phyloP scores from a whole-genome alignment of 169 alveolate genomes.

The Eimeria brunetti region DNA sequence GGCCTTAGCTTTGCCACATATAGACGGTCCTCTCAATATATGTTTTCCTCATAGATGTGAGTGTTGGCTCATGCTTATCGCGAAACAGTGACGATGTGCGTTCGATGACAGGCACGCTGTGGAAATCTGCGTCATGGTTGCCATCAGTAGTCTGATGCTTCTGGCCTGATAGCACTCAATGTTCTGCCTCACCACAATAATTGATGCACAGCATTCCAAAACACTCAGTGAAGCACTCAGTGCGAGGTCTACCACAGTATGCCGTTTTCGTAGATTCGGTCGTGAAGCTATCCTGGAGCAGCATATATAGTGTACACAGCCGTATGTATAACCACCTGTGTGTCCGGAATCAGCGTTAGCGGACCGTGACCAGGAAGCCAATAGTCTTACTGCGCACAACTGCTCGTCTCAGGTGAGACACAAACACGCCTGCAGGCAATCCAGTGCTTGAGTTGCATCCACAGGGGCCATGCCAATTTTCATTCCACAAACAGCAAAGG shows the following conservation, averaged over 20 bases:
- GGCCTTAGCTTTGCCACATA: too few species aligned
- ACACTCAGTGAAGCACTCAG: not conserved
- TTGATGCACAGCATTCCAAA: not conserved
- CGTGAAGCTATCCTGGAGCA: not conserved
- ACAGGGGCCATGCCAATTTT: too few species aligned
- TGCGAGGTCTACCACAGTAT: not conserved
- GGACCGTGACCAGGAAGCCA: too few species aligned
- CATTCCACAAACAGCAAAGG: too few species aligned
- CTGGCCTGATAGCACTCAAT: not conserved
- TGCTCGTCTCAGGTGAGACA: too few species aligned
- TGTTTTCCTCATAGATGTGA: too few species aligned
- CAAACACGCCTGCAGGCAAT: too few species aligned
- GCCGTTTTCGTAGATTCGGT: not conserved
- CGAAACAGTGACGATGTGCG: not conserved
- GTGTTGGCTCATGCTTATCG: not conserved
- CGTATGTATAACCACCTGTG: not conserved
- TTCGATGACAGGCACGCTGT: not conserved
- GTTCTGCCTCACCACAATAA: not conserved
- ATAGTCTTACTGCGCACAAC: too few species aligned
- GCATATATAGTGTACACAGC: not conserved
- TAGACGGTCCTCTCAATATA: too few species aligned
- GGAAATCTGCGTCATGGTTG: not conserved
- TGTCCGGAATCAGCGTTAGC: not conserved
- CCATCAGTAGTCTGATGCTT: not conserved
- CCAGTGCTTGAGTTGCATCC: too few species aligned